Base-by-base conservation (phyloP, 495 filamentous ascomycete genomes). In the Diplogelasinospora grovesii region DNA sequence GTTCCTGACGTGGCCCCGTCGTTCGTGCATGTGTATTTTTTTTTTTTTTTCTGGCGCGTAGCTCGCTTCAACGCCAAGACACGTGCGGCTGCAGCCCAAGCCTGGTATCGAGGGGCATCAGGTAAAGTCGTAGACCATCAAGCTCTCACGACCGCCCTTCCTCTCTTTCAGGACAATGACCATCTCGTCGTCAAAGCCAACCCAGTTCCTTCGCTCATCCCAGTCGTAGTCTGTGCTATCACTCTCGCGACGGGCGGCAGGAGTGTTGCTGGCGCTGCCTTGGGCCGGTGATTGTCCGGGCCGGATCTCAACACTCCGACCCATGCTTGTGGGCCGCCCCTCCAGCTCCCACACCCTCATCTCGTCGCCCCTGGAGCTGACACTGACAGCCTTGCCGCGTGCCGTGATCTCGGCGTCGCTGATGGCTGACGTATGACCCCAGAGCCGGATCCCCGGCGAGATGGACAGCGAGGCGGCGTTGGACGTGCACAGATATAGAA, bases 331-430 rank as follows among this genome's bases (percentile, higher is more conserved):
- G 13, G 82, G 64, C 11, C 83, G 75, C 4, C 79, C 80, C 63
- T 98, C 92, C 5, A 98, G 74, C 48, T 96, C 89, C 92, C 92
- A 98, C 6, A 97, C 80, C 5, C 90, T 74, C 35, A 98, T 75
- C 54, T 98, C 92, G 41, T 89, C 79, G 8, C 90, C 92, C 10
- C 75, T 68, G 4, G 73, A 72, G 53, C 85, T 89, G 19, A 96
- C 83, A 13, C 87, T 94, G 0, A 98, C 84, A 0, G 92, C 92
- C 57, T 87, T 95, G 9, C 92, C 92, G 14, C 86, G 77, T 11
- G 82, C 77, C 15, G 85, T 89, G 29, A 98, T 85, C 45, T 95
- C 81, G 18, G 85, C 90, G 9, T 82, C 78, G 26, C 83, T 83
- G 10, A 98, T 85, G 1, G 86, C 86, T 1, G 90, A 94, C 0